phyloP scores from a whole-genome alignment of 805 yeast species.

The Wickerhamomyces alni region DNA sequence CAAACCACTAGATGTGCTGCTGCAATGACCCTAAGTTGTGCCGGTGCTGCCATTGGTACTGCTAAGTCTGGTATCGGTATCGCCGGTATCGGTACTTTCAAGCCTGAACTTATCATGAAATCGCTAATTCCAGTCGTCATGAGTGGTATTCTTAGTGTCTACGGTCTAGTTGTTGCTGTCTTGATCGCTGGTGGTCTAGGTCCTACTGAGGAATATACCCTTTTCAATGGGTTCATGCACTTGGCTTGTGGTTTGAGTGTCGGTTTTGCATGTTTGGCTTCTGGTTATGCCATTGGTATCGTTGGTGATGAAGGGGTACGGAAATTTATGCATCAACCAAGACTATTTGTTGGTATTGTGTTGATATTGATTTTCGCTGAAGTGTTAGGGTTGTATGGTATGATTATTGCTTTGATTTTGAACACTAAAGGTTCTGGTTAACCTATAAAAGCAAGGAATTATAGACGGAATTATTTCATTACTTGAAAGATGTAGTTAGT shows the following conservation, averaged over 20 bases:
- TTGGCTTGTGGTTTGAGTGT: conserved; percentile 93
- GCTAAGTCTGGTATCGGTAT: conserved; percentile 98
- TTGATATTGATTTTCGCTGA: conserved; percentile 87
- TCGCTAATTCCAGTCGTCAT: conserved; percentile 94
- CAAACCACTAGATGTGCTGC: conserved; percentile 56
- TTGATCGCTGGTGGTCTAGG: conserved; percentile 86
- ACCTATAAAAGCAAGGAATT: too few relatives aligned
- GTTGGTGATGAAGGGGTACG: conserved; percentile 94
- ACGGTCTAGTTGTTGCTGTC: conserved; percentile 95
- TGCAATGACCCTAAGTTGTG: conserved; percentile 84
- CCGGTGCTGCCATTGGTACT: conserved; percentile 99
- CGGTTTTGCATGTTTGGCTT: conserved; percentile 93
- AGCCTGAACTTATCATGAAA: conserved; percentile 95
- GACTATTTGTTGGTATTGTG: conserved; percentile 84
- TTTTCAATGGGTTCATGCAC: conserved; percentile 97
- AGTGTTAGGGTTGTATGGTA: conserved; percentile 86
- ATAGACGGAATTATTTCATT: too few relatives aligned
- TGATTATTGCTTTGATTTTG: conserved; percentile 89
- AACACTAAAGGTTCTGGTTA: conserved; percentile 81
- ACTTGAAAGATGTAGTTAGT: conserved; percentile 65
- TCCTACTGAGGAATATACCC: conserved; percentile 73
- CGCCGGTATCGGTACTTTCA: conserved; percentile 95
- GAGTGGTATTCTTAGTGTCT: conserved; percentile 96
- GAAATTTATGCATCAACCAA: conserved; percentile 81
- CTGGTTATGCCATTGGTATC: conserved; percentile 94